Evolutionary conservation across 2,329 filamentous ascomycete species (phyloP).

Genomic region (Pezicula carpinea): DNA sequence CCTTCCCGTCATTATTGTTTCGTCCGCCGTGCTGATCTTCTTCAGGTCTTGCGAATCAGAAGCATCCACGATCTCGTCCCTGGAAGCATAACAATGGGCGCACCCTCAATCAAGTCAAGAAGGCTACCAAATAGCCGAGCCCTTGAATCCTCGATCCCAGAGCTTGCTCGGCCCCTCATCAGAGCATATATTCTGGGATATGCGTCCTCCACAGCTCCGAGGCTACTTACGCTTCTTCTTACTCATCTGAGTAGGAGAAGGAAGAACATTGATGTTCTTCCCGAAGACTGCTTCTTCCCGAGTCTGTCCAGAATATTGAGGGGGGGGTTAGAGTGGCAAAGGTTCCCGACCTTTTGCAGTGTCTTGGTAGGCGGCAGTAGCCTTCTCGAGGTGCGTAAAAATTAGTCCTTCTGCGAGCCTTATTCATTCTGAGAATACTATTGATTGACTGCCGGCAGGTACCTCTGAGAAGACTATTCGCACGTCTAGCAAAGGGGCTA

Average conservation of each 20-base stretch:
- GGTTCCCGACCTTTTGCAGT: constrained; percentile 61
- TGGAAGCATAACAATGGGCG: too few relatives aligned
- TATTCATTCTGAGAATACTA: too few relatives aligned
- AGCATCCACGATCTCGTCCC: too few relatives aligned
- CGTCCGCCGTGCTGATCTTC: too few relatives aligned
- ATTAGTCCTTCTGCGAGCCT: background rate
- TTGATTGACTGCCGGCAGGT: constrained; percentile 19
- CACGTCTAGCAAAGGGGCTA: constrained; percentile 18
- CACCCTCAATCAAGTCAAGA: background rate
- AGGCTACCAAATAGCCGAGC: constrained; percentile 19
- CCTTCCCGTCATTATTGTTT: too few relatives aligned
- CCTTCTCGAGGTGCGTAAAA: constrained; percentile 49
- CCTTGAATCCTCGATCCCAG: constrained; percentile 35
- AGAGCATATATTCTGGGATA: constrained; percentile 59
- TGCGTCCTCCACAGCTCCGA: constrained; percentile 52
- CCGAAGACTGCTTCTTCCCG: constrained; percentile 29
- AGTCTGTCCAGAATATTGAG: constrained; percentile 37
- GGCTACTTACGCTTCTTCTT: constrained; percentile 49
- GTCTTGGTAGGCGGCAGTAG: constrained; percentile 55
- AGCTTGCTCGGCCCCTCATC: constrained; percentile 48
- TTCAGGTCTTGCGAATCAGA: too few relatives aligned
- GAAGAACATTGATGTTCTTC: constrained; percentile 20
- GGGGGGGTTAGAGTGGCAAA: constrained; percentile 47
- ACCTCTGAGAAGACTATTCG: constrained; percentile 27
- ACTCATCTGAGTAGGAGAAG: constrained; percentile 37